Percentiles rank a stretch among this genome's conserved stretches.
Conservation (phyloP, 1,284 basidiomycete species). For the Bondarzewia mesenterica region DNA sequence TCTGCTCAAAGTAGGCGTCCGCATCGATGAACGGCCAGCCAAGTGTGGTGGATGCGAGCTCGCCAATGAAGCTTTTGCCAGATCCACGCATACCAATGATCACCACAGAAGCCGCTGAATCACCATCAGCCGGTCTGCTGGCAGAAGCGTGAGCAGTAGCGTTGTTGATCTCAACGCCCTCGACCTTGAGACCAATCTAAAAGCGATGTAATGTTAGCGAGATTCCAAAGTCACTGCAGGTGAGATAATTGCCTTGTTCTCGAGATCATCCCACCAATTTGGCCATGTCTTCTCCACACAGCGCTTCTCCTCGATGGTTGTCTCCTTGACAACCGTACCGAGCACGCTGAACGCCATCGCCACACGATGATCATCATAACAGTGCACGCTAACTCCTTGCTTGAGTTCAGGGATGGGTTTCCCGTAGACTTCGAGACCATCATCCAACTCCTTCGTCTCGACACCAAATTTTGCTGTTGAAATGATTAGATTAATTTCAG, state of each 20-base stretch:
- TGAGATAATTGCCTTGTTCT: constrained; percentile 67
- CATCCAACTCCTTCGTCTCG: constrained; percentile 85
- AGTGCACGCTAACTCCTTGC: constrained; percentile 74
- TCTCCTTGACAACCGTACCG: constrained; percentile 65
- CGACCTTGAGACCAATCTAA: constrained; percentile 85
- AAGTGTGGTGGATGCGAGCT: constrained; percentile 68
- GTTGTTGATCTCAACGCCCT: constrained; percentile 71
- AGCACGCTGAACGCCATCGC: constrained; percentile 98
- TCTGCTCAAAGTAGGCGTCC: constrained; percentile 71
- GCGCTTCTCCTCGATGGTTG: constrained; percentile 90
- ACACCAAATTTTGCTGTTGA: constrained; percentile 87
- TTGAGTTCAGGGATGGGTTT: constrained; percentile 57
- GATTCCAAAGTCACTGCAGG: constrained; percentile 1
- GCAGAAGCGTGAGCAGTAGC: constrained; percentile 35
- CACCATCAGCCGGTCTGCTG: constrained; percentile 29
- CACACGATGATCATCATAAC: constrained; percentile 98
- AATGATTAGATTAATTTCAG: background rate
- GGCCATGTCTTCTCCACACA: constrained; percentile 99
- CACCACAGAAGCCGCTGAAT: constrained; percentile 62
- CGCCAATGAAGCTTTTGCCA: constrained; percentile 89
- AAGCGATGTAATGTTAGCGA: constrained; percentile 6
- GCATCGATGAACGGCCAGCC: constrained; percentile 84
- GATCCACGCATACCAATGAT: constrained; percentile 96
- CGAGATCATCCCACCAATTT: constrained; percentile 98
- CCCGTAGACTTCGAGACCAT: constrained; percentile 89